phyloP scores from a whole-genome alignment of 768 basidiomycete species.

The Mycena rosella region DNA sequence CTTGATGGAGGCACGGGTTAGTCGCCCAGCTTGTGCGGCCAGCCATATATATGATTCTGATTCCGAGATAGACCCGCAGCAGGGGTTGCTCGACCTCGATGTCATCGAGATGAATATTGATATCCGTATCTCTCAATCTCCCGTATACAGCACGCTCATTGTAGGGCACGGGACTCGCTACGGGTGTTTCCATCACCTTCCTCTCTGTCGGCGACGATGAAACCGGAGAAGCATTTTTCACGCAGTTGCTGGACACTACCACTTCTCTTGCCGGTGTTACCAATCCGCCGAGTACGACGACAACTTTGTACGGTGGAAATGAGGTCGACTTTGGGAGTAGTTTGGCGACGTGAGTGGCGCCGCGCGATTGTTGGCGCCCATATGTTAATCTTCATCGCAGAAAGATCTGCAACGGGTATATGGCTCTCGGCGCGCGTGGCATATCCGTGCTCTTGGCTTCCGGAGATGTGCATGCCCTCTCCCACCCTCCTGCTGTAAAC shows the following conservation, averaged over 20 bases:
- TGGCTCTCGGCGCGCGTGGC: too few relatives aligned
- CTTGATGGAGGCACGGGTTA: too few relatives aligned
- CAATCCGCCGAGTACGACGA: slow-evolving; percentile 11
- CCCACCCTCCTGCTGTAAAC: not conserved
- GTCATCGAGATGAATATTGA: slow-evolving; percentile 15
- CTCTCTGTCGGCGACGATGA: slow-evolving; percentile 16
- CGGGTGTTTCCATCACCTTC: slow-evolving; percentile 17
- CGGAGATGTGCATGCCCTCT: slow-evolving; percentile 12
- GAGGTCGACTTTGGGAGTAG: slow-evolving; percentile 8
- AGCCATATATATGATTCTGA: too few relatives aligned
- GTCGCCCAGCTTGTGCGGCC: too few relatives aligned
- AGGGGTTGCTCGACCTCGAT: too few relatives aligned
- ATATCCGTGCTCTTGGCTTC: slow-evolving; percentile 43
- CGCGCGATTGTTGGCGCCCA: not conserved
- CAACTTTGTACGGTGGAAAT: slow-evolving; percentile 18
- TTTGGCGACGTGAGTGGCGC: slow-evolving; percentile 21
- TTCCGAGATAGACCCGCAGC: too few relatives aligned
- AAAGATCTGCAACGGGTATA: slow-evolving; percentile 22
- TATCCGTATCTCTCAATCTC: not conserved
- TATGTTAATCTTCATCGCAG: slow-evolving; percentile 44
- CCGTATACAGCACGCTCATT: too few relatives aligned
- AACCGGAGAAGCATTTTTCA: not conserved
- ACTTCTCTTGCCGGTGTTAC: not conserved
- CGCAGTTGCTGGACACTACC: slow-evolving; percentile 13
- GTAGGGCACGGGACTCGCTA: too few relatives aligned